These are phyloP conservation scores for Echites panduratus DNA, from an alignment of 257 asterid species.

Conservation along the genomic window DNA sequence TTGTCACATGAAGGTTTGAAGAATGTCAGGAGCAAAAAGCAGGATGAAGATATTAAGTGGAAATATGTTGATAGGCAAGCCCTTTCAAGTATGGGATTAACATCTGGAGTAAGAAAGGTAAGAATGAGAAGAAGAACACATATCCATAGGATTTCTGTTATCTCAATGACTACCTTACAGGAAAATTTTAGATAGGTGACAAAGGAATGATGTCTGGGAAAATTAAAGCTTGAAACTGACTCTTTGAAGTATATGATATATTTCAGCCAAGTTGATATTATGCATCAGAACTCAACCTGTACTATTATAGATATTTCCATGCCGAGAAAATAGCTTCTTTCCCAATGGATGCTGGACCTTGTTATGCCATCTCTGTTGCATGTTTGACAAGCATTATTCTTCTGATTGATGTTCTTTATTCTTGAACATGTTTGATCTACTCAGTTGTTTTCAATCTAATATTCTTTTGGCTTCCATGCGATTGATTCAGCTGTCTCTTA, in stretches of 20 bases:
- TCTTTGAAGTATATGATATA: not conserved
- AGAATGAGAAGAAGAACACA: not conserved
- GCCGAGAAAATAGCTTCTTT: no score
- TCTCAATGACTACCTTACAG: not conserved
- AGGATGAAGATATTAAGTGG: constrained; percentile 38
- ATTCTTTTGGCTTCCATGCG: not conserved
- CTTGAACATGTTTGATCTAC: not conserved
- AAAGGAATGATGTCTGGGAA: not conserved
- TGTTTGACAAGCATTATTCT: not conserved
- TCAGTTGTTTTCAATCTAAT: not conserved
- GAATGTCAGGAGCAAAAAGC: constrained; percentile 27
- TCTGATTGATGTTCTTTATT: not conserved
- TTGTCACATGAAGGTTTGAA: constrained; percentile 44
- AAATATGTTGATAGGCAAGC: constrained; percentile 59
- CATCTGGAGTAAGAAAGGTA: constrained; percentile 98
- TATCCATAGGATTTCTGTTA: not conserved
- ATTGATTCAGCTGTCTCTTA: not conserved
- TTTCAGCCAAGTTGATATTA: not conserved
- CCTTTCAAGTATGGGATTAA: constrained; percentile 77
- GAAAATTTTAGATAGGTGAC: not conserved
- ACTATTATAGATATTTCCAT: not conserved
- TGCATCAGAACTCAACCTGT: not conserved
- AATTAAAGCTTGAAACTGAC: not conserved
- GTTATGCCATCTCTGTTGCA: not conserved
- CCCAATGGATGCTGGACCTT: not conserved